These are phyloP conservation scores for Mycena albidolilacea DNA, from an alignment of 768 basidiomycete species.

Conservation along the genomic window DNA sequence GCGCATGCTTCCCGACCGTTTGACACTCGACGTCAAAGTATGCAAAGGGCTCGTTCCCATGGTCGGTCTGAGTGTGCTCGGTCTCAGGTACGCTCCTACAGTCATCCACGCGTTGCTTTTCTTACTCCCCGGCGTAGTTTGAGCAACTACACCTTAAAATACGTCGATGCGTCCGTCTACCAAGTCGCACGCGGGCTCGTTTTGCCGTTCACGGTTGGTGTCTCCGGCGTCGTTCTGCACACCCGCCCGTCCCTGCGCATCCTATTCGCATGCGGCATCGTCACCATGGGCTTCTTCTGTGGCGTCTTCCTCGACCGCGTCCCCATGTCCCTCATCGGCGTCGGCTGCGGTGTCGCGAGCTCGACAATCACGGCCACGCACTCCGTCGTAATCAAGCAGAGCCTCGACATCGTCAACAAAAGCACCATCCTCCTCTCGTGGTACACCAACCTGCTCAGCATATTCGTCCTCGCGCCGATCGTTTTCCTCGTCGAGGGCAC, in stretches of 20 bases:
- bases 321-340: slow-evolving; percentile 71
- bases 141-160: slow-evolving; percentile 93
- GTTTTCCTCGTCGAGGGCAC: slow-evolving; percentile 83
- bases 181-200: slow-evolving; percentile 96
- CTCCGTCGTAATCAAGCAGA: slow-evolving; percentile 95
- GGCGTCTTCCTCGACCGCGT: slow-evolving; percentile 87
- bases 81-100: slow-evolving; percentile 74
- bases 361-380: slow-evolving; percentile 92
- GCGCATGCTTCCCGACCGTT: slow-evolving; percentile 76
- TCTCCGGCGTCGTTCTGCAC: slow-evolving; percentile 86
- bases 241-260: slow-evolving; percentile 84
- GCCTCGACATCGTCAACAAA: slow-evolving; percentile 83
- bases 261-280: slow-evolving; percentile 80
- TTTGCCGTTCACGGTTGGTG: slow-evolving; percentile 92
- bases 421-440: slow-evolving; percentile 90
- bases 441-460: slow-evolving; percentile 91
- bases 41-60: slow-evolving; percentile 84
- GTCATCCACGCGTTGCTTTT: background rate
- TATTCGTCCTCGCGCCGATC: slow-evolving; percentile 79
- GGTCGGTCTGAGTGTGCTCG: slow-evolving; percentile 83
- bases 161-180: slow-evolving; percentile 95
- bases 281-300: slow-evolving; percentile 94
- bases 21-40: slow-evolving; percentile 74
- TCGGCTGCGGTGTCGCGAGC: slow-evolving; percentile 86
- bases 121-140: slow-evolving; percentile 64